phyloP scores from a whole-genome alignment of 495 filamentous ascomycete species.

The Xylaria nigripes region DNA sequence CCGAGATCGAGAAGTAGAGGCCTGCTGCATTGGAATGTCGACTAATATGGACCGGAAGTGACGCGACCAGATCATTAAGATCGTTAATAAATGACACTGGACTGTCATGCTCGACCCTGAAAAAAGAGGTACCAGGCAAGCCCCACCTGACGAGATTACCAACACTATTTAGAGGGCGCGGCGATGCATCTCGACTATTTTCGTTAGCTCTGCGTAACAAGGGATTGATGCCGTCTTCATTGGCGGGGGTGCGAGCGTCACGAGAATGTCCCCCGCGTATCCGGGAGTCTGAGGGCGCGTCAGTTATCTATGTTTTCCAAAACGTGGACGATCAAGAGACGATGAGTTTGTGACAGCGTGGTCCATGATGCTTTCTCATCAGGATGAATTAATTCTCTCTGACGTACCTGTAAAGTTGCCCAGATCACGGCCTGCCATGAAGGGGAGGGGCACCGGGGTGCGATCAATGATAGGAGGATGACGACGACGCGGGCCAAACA shows the following conservation, averaged over 20 bases:
- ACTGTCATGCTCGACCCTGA: slow-evolving; percentile 19
- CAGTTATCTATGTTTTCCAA: slow-evolving; percentile 15
- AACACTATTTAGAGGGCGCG: slow-evolving; percentile 18
- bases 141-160: slow-evolving; percentile 30
- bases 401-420: slow-evolving; percentile 21
- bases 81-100: slow-evolving; percentile 38
- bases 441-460: slow-evolving; percentile 29
- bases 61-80: slow-evolving; percentile 34
- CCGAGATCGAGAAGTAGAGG: slow-evolving; percentile 38
- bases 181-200: slow-evolving; percentile 28
- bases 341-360: background rate
- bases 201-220: slow-evolving; percentile 46
- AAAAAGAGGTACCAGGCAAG: slow-evolving; percentile 24
- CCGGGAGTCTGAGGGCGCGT: slow-evolving; percentile 31
- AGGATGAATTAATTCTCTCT: background rate
- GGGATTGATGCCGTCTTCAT: slow-evolving; percentile 77
- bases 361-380: background rate
- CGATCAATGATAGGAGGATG: slow-evolving; percentile 17
- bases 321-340: background rate
- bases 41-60: slow-evolving; percentile 25
- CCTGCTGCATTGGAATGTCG: slow-evolving; percentile 20
- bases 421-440: slow-evolving; percentile 41
- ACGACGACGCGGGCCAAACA: slow-evolving; percentile 19
- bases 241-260: slow-evolving; percentile 23
- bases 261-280: slow-evolving; percentile 18